Conservation (phyloP, 768 basidiomycete genomes). For the Amanita fuliginea region DNA sequence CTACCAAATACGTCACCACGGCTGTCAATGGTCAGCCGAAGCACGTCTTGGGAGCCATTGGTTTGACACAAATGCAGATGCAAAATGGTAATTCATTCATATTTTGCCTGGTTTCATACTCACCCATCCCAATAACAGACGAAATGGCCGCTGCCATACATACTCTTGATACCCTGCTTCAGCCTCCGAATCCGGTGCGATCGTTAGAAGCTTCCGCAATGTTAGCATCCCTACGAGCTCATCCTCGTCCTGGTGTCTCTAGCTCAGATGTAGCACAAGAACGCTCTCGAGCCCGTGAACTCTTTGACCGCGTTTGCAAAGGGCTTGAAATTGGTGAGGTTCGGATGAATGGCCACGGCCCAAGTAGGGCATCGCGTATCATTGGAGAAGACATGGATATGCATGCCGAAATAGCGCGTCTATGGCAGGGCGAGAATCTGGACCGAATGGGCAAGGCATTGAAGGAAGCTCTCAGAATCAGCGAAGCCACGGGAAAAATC, state of each 20-base stretch:
- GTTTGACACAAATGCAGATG: constrained; percentile 81
- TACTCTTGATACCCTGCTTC: constrained; percentile 68
- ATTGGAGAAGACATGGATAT: constrained; percentile 76
- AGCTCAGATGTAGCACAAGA: constrained; percentile 64
- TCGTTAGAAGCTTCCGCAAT: constrained; percentile 81
- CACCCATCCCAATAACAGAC: constrained; percentile 31
- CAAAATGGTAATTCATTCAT: constrained; percentile 44
- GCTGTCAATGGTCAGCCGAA: constrained; percentile 64
- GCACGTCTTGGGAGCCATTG: constrained; percentile 71
- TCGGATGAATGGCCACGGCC: constrained; percentile 29
- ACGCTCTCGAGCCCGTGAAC: constrained; percentile 61
- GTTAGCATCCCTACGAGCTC: constrained; percentile 81
- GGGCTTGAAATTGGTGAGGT: constrained; percentile 54
- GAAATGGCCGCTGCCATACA: constrained; percentile 81
- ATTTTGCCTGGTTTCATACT: background rate
- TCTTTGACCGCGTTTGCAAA: constrained; percentile 68
- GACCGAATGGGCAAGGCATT: constrained; percentile 68
- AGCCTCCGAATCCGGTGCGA: constrained; percentile 50
- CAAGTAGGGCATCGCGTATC: constrained; percentile 32
- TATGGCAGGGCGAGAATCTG: constrained; percentile 78
- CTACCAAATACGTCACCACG: constrained; percentile 57
- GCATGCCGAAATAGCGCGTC: constrained; percentile 79
- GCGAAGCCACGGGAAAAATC: constrained; percentile 33
- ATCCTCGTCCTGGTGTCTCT: constrained; percentile 71
- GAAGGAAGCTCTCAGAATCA: constrained; percentile 60